A percentile compares a stretch with the other conserved stretches of the same genome.
phyloP scores from a whole-genome alignment of 805 yeast genomes.

The Metschnikowia gruessii region DNA sequence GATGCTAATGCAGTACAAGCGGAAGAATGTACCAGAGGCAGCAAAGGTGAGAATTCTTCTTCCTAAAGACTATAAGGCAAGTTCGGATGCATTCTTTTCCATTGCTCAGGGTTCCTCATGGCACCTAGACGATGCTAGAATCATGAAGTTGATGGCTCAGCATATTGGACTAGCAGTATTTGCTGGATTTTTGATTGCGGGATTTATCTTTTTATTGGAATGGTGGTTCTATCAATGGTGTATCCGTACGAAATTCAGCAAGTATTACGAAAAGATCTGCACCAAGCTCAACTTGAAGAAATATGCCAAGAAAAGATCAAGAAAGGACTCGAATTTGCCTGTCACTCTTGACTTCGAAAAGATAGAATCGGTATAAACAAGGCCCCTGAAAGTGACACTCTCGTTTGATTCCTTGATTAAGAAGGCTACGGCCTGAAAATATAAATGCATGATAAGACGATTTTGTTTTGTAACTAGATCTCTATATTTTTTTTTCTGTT shows the following conservation, averaged over 20 bases:
- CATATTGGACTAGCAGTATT: slow-evolving; percentile 73
- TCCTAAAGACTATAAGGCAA: slow-evolving; percentile 69
- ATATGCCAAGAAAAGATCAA: slow-evolving; percentile 35
- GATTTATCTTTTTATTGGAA: slow-evolving; percentile 34
- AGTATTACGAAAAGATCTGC: slow-evolving; percentile 16
- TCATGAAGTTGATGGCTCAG: slow-evolving; percentile 67
- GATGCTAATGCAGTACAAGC: slow-evolving; percentile 81
- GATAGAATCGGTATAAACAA: slow-evolving; percentile 11
- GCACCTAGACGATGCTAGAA: slow-evolving; percentile 86
- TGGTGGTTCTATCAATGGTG: slow-evolving; percentile 40
- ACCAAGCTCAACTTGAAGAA: slow-evolving; percentile 16
- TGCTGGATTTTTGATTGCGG: slow-evolving; percentile 63
- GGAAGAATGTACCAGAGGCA: slow-evolving; percentile 70
- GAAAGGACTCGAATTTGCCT: slow-evolving; percentile 58
- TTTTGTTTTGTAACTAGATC: not conserved
- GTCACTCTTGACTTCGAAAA: slow-evolving; percentile 31
- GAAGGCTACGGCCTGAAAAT: not conserved
- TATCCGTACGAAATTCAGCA: slow-evolving; percentile 29
- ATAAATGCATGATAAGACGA: not conserved
- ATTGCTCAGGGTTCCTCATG: slow-evolving; percentile 85
- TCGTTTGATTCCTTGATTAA: not conserved
- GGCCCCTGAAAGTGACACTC: not conserved
- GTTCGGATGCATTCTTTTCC: slow-evolving; percentile 61
- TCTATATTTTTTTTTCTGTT: not conserved
- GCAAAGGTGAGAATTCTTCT: slow-evolving; percentile 66